Evolutionary conservation across 2,329 filamentous ascomycete genomes (phyloP), one percentile per base, ranked within the genome.

Genomic region (Metarhizium guizhouense): DNA sequence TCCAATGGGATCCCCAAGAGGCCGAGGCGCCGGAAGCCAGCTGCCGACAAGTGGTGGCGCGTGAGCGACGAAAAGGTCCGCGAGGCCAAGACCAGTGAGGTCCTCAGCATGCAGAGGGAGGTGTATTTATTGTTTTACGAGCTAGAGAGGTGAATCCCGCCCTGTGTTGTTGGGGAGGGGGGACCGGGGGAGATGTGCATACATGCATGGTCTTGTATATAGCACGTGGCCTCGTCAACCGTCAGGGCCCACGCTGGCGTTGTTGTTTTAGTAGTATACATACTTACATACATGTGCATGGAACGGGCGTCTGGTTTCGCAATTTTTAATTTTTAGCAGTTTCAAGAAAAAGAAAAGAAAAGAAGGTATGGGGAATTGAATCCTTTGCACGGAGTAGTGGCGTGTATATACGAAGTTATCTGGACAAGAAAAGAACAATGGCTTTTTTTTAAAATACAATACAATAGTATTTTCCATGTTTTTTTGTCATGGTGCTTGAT

Each of bases 61-160:
- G 95, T 99, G 61, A 96, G 92, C 61, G 94, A 99, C 68, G 94
- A 99, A 62, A 96, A 95, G 72, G 84, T 97, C 64, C 94, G 93
- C 67, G 93, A 97, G 72, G 87, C 90, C 62, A 96, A 92, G 76
- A 97, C 92, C 6, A 83, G 80, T 54, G 94, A 99, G 63, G 90
- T 99, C 6, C 71, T 99, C 56, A 84, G 85, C 7, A 96, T 96
- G 91, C 91, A 96, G 72, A 87, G 86, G 64, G 94, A 99, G 71
- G 93, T 97, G 0, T 99, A 99, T 70, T 75, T 99, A 67, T 72
- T 99, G 53, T 99, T 99, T 70, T 99, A 99, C 71, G 93, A 97
- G 75, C 74, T 95, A 63, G 88, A 93, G 60, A 77, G 76, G 62
- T 70, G 72, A 57, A 8, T 34, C 25, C 25, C 25, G 32, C 32